phyloP scores from a whole-genome alignment of 2,329 filamentous ascomycete genomes.

The Aspergillus luchuensis region DNA sequence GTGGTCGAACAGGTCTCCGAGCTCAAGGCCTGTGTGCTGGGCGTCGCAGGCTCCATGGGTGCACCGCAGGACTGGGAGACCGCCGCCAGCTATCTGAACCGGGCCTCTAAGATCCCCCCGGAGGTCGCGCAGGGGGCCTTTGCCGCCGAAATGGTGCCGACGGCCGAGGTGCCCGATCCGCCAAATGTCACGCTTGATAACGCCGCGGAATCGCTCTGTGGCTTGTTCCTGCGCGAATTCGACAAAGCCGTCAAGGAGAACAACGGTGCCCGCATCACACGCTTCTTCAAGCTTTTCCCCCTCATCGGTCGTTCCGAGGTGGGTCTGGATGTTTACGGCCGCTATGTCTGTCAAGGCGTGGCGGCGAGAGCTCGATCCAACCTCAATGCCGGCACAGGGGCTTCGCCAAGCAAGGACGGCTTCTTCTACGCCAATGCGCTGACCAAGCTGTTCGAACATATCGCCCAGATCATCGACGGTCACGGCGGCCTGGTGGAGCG shows the following conservation, averaged over 20 bases:
- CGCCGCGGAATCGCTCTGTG: slow-evolving; percentile 86
- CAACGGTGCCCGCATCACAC: slow-evolving; percentile 86
- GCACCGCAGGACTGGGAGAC: slow-evolving; percentile 98
- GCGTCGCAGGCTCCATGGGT: slow-evolving; percentile 94
- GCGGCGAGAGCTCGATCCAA: slow-evolving; percentile 79
- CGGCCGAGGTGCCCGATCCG: slow-evolving; percentile 89
- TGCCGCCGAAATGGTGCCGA: slow-evolving; percentile 89
- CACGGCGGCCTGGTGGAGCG: slow-evolving; percentile 89
- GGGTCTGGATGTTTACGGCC: slow-evolving; percentile 90
- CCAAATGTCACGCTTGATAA: slow-evolving; percentile 83
- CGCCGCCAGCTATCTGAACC: slow-evolving; percentile 82
- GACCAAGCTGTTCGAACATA: slow-evolving; percentile 93
- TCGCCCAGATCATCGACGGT: slow-evolving; percentile 91
- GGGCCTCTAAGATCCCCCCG: slow-evolving; percentile 77
- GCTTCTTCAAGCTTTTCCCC: slow-evolving; percentile 98
- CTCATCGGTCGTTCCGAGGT: slow-evolving; percentile 86
- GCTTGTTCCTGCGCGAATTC: slow-evolving; percentile 89
- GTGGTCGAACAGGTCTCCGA: slow-evolving; percentile 97
- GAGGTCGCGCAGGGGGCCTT: slow-evolving; percentile 82
- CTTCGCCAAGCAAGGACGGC: slow-evolving; percentile 67
- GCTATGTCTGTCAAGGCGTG: slow-evolving; percentile 94
- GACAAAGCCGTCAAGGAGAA: slow-evolving; percentile 84
- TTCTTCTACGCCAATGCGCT: slow-evolving; percentile 91
- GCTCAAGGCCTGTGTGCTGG: slow-evolving; percentile 93
- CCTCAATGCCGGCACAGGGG: slow-evolving; percentile 68